These are phyloP conservation scores for Phytophthora pini DNA, from an alignment of 352 stramenopile genomes.

Conservation along the genomic window DNA sequence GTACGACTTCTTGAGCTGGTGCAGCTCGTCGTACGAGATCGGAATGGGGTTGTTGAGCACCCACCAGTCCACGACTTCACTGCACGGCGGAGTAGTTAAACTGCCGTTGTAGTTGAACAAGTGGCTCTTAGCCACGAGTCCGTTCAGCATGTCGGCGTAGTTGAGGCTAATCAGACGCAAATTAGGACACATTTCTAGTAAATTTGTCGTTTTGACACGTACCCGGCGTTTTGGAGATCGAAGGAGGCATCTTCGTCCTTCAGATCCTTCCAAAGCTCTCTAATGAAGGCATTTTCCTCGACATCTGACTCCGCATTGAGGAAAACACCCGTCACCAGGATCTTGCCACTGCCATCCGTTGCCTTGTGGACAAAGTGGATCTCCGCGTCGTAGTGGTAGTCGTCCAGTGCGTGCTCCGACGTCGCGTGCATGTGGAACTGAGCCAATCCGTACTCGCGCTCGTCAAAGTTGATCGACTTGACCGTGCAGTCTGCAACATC, in stretches of 20 bases:
- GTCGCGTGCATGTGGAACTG: constrained; percentile 63
- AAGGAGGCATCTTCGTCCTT: constrained; percentile 40
- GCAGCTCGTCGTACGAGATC: constrained; percentile 46
- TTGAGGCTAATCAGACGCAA: constrained; percentile 29
- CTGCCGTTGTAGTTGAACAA: constrained; percentile 74
- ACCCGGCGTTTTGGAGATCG: constrained; percentile 42
- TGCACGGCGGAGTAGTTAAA: constrained; percentile 64
- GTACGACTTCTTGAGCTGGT: constrained; percentile 45
- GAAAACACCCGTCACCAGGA: constrained; percentile 53
- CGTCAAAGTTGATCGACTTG: constrained; percentile 50
- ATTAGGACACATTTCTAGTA: not conserved
- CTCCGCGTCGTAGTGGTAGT: constrained; percentile 52
- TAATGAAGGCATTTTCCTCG: constrained; percentile 53
- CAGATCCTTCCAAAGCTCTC: constrained; percentile 53
- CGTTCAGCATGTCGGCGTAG: constrained; percentile 65
- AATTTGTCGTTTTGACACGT: not conserved
- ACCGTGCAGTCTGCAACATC: constrained; percentile 53
- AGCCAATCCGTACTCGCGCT: constrained; percentile 52
- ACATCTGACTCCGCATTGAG: constrained; percentile 40
- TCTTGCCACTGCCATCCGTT: constrained; percentile 25
- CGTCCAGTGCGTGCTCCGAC: constrained; percentile 56
- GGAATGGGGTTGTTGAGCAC: constrained; percentile 62
- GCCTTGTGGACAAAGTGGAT: constrained; percentile 64
- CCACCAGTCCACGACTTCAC: constrained; percentile 68
- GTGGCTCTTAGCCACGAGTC: constrained; percentile 56